These are phyloP conservation scores for Thalia dealbata DNA, from an alignment of 176 grass and related monocot genomes.

Conservation along the genomic window DNA sequence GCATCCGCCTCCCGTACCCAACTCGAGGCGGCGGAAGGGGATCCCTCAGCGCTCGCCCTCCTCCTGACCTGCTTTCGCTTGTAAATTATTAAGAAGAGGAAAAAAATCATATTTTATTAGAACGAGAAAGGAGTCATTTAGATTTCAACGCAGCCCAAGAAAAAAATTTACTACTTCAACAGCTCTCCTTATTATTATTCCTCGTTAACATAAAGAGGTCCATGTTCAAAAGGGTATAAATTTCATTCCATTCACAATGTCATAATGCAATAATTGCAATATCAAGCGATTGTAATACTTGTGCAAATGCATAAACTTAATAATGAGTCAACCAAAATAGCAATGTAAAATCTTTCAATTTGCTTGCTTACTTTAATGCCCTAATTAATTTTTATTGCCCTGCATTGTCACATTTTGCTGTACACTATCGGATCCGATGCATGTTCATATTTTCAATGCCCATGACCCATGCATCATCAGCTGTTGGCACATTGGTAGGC, in stretches of 20 bases:
- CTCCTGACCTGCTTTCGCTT: slow-evolving; percentile 25
- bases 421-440: background rate
- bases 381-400: background rate
- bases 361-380: background rate
- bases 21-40: slow-evolving; percentile 53
- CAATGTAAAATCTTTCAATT: background rate
- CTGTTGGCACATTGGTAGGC: background rate
- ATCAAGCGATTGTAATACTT: background rate
- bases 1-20: slow-evolving; percentile 1
- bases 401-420: background rate
- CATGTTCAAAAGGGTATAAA: background rate
- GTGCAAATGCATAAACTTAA: background rate
- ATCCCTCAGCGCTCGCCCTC: slow-evolving; percentile 60
- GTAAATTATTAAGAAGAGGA: background rate
- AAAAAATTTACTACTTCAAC: background rate
- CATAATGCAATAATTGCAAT: background rate
- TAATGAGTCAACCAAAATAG: background rate
- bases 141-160: background rate
- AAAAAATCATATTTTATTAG: slow-evolving; percentile 1
- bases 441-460: background rate
- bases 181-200: background rate
- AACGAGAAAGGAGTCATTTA: slow-evolving; percentile 7
- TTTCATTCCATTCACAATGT: background rate
- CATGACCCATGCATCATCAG: background rate
- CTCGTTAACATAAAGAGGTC: background rate